Conservation (phyloP, 2,329 filamentous ascomycete species). For the Colletotrichum tropicale region DNA sequence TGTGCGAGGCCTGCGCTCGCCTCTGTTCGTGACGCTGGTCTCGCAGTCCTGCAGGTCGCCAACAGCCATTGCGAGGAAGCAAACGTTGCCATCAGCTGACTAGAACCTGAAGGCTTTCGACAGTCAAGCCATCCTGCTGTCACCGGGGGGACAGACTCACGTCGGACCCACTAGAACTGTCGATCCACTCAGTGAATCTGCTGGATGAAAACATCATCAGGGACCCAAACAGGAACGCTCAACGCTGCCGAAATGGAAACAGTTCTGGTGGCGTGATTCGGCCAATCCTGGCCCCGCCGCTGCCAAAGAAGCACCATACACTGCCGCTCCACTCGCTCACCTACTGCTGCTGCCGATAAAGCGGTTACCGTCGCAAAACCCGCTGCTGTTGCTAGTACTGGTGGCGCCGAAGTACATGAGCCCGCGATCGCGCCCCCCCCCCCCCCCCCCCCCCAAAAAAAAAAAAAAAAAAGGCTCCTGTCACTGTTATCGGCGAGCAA, state of each 20-base stretch:
- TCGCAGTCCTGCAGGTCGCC: not conserved
- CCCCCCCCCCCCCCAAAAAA: no score
- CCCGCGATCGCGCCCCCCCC: no score
- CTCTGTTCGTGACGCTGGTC: not conserved
- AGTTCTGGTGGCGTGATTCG: not conserved
- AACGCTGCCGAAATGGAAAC: not conserved
- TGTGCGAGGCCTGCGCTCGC: no score
- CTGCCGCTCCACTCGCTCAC: not conserved
- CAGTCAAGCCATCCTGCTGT: not conserved
- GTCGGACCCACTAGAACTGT: fast-evolving
- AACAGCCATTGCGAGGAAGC: not conserved
- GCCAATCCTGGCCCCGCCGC: not conserved
- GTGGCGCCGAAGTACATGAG: no score
- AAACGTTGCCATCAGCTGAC: not conserved
- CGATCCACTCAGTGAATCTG: not conserved
- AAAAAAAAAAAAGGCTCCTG: no score
- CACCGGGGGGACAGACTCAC: not conserved
- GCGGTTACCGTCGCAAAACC: not conserved
- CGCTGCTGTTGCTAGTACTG: not conserved
- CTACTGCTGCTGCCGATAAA: not conserved
- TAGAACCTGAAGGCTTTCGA: not conserved
- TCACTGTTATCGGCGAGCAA: not conserved
- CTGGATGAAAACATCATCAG: not conserved
- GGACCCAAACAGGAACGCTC: not conserved
- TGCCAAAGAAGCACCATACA: not conserved